These are phyloP conservation scores for Bipolaris victoriae DNA, from an alignment of 2,329 filamentous ascomycete species.

Conservation along the genomic window DNA sequence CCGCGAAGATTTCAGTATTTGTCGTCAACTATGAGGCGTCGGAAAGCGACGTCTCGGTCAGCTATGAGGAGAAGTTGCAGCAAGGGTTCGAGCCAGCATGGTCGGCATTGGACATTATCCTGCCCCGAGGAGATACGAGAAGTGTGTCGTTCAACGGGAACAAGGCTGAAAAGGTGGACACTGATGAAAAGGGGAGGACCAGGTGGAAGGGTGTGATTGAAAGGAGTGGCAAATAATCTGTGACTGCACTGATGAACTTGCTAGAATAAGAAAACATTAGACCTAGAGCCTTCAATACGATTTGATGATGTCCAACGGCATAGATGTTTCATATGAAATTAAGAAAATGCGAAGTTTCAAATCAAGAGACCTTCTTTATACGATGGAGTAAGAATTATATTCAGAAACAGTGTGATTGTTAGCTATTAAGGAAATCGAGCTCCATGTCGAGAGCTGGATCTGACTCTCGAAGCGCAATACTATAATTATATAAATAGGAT, in stretches of 20 bases:
- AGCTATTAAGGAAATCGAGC: too few species aligned
- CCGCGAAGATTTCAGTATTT: slow-evolving; percentile 39
- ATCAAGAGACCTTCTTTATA: too few species aligned
- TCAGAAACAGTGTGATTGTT: too few species aligned
- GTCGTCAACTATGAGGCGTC: slow-evolving; percentile 42
- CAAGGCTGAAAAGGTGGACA: slow-evolving; percentile 1
- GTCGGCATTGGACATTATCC: slow-evolving; percentile 57
- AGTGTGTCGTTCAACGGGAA: slow-evolving; percentile 32
- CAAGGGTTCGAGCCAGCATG: slow-evolving; percentile 57
- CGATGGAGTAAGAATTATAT: too few species aligned
- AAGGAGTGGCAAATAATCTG: not conserved
- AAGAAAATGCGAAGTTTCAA: too few species aligned
- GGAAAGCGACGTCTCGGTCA: slow-evolving; percentile 53
- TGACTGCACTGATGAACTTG: not conserved
- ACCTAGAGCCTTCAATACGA: too few species aligned
- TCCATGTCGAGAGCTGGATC: too few species aligned
- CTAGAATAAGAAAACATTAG: not conserved
- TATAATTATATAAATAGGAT: too few species aligned
- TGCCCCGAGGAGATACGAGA: slow-evolving; percentile 59
- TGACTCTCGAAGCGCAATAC: too few species aligned
- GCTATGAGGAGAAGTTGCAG: slow-evolving; percentile 49
- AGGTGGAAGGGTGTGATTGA: slow-evolving; percentile 1
- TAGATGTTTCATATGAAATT: too few species aligned
- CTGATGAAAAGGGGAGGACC: not conserved
- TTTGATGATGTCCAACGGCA: too few species aligned